A percentile compares a stretch with the other conserved stretches of the same genome.
Conservation (phyloP, 352 stramenopile species). For the Phytophthora sp. region DNA sequence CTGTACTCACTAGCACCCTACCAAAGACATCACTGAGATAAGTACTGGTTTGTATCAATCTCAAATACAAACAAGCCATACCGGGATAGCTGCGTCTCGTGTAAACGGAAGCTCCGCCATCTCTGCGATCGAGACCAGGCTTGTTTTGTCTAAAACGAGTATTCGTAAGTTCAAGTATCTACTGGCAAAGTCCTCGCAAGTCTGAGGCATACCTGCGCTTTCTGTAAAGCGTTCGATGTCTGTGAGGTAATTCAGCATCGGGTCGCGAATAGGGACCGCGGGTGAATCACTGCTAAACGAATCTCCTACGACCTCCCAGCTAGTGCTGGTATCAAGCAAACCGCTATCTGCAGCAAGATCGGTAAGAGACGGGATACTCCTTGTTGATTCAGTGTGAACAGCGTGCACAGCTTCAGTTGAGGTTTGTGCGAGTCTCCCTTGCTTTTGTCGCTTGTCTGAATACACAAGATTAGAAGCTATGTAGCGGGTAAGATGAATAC, state of each 20-base stretch:
- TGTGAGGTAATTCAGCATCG: conserved; percentile 64
- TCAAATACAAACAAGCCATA: background rate
- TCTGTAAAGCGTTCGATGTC: conserved; percentile 66
- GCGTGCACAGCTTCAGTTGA: too few relatives aligned
- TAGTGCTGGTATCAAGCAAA: background rate
- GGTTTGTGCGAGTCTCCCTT: background rate
- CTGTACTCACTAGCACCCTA: background rate
- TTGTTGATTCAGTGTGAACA: background rate
- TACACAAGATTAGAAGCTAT: background rate
- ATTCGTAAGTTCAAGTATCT: background rate
- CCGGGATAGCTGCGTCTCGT: background rate
- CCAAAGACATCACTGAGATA: background rate
- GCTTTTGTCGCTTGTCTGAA: conserved; percentile 1
- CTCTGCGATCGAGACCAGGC: conserved; percentile 16
- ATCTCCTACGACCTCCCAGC: background rate
- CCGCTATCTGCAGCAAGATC: conserved; percentile 14
- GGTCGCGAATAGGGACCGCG: conserved; percentile 46
- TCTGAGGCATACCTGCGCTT: conserved; percentile 24
- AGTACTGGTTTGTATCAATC: too few relatives aligned
- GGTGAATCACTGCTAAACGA: background rate
- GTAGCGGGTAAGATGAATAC: too few relatives aligned
- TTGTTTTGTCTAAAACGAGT: conserved; percentile 15
- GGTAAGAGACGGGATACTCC: conserved; percentile 10
- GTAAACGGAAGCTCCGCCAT: conserved; percentile 16
- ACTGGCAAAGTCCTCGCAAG: background rate